Conservation (phyloP, 2,329 filamentous ascomycete genomes). For the Paramyrothecium roridum region DNA sequence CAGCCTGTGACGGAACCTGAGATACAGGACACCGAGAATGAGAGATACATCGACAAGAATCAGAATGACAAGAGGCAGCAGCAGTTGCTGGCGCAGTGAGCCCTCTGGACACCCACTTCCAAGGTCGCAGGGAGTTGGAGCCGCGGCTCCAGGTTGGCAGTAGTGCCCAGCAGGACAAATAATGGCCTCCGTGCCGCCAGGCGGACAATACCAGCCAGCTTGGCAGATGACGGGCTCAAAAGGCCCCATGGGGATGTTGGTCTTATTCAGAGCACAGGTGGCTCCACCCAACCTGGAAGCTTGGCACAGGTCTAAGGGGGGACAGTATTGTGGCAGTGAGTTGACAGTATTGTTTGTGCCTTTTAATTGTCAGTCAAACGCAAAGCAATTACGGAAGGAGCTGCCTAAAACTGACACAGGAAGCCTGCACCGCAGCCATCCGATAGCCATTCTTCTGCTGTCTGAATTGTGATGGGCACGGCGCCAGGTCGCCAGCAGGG, state of each 20-base stretch:
- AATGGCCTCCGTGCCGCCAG: constrained; percentile 31
- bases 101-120: constrained; percentile 44
- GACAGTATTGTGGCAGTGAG: constrained; percentile 41
- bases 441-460: constrained; percentile 28
- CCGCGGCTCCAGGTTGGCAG: constrained; percentile 46
- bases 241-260: constrained; percentile 38
- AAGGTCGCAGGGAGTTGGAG: constrained; percentile 42
- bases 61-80: constrained; percentile 40
- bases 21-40: constrained; percentile 21
- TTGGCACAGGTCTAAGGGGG: constrained; percentile 34
- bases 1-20: constrained; percentile 14
- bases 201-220: constrained; percentile 46
- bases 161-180: constrained; percentile 45
- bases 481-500: constrained; percentile 37
- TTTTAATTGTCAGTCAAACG: constrained; percentile 7
- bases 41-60: constrained; percentile 40
- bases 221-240: constrained; percentile 51
- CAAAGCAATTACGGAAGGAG: constrained; percentile 5
- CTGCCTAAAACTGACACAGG: constrained; percentile 28
- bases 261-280: constrained; percentile 26
- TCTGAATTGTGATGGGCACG: constrained; percentile 36
- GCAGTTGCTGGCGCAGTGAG: constrained; percentile 35
- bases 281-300: constrained; percentile 27
- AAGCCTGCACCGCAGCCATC: constrained; percentile 38
- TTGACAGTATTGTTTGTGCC: constrained; percentile 43